These are phyloP conservation scores for Colletotrichum scovillei DNA, from an alignment of 2,329 filamentous ascomycete species.

Conservation along the genomic window DNA sequence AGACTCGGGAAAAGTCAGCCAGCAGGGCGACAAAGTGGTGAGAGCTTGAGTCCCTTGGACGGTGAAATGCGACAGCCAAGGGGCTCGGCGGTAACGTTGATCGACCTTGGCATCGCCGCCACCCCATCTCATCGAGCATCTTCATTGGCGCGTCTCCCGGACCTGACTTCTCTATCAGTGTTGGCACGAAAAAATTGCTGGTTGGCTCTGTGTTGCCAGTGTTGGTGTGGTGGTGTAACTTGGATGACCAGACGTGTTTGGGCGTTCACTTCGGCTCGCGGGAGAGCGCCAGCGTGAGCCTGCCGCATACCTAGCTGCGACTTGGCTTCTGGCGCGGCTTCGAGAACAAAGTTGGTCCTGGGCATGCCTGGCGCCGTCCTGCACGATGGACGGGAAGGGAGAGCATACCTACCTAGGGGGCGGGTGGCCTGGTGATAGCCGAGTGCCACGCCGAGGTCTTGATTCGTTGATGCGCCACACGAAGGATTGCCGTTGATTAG, in stretches of 20 bases:
- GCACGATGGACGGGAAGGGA: conserved; percentile 6
- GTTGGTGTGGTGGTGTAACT: conserved; percentile 1
- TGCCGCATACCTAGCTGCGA: conserved; percentile 6
- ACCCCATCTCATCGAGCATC: neutral
- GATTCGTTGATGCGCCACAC: conserved; percentile 3
- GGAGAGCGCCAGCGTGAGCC: neutral
- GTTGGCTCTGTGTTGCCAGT: conserved; percentile 11
- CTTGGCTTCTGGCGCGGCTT: conserved; percentile 33
- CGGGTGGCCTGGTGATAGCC: conserved; percentile 19
- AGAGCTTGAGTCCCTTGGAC: neutral
- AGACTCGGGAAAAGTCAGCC: neutral
- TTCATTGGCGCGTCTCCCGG: conserved; percentile 29
- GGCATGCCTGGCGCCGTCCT: neutral
- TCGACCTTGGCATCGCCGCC: conserved; percentile 36
- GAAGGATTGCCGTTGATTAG: conserved; percentile 13
- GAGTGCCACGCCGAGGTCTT: conserved; percentile 4
- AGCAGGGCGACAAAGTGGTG: neutral
- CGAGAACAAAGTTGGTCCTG: conserved; percentile 24
- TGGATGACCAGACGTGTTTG: neutral
- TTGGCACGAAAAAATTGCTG: conserved; percentile 14
- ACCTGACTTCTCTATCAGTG: conserved; percentile 22
- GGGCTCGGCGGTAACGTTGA: conserved; percentile 31
- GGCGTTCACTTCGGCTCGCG: neutral
- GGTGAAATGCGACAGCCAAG: conserved; percentile 28
- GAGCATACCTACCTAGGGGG: neutral